Base-by-base conservation (phyloP, 2,329 filamentous ascomycete genomes). In the Fusarium humuli region DNA sequence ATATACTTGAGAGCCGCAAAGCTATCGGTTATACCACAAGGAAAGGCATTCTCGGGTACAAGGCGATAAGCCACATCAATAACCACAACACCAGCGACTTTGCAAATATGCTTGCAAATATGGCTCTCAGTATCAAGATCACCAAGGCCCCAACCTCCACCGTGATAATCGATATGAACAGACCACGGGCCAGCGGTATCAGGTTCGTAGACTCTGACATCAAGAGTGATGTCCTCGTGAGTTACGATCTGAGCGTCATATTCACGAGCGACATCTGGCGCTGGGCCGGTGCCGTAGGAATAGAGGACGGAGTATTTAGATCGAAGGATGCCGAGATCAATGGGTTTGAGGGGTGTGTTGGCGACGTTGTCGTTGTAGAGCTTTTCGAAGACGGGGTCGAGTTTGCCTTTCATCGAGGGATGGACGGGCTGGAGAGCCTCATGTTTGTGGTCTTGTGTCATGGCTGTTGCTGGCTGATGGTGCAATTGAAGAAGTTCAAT, bases 131-230 rank as follows among this genome's bases (percentile, higher is more conserved):
- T 85, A 22, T 83, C 81, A 14, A 86, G 76, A 62, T 85, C 84
- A 3, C 84, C 85, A 2, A 86, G 78, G 1, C 82, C 83, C 80
- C 84, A 86, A 29, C 81, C 82, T 23, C 84, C 84, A 20, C 84
- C 84, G 62, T 86, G 84, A 58, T 79, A 86, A 72, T 85, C 82
- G 49, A 86, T 72, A 50, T 85, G 83, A 6, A 84, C 83, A 1
- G 84, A 83, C 75, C 83, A 84, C 1, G 79, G 79, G 1, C 83
- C 82, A 1, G 79, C 64, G 3, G 73, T 61, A 0, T 77, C 77
- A 1, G 58, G 58, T 14, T 60, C 58, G 6, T 61, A 61, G 3
- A 61, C 55, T 29, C 58, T 20, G 1, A 61, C 32, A 34, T 60
- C 58, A 0, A 61, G 16, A 22, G 44, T 44, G 25, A 60, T 37